Evolutionary conservation across 2,329 filamentous ascomycete genomes (phyloP).

Genomic region (Cordyceps cateniannulata): DNA sequence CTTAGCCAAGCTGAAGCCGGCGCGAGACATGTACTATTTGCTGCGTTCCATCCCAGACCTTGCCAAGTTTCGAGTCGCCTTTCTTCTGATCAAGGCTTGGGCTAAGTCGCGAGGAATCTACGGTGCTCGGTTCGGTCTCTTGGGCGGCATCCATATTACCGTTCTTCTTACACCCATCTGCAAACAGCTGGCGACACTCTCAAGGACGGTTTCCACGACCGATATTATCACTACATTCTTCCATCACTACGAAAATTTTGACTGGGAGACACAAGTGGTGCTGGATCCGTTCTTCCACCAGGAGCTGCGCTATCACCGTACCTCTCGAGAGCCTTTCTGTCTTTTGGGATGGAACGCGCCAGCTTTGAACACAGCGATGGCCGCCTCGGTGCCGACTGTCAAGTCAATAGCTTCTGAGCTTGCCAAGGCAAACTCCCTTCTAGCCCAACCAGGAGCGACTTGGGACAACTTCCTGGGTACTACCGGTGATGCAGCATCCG

Average conservation of each 20-base stretch:
- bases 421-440: constrained; percentile 33
- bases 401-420: constrained; percentile 47
- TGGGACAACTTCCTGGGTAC: constrained; percentile 39
- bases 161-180: constrained; percentile 54
- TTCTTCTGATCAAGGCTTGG: constrained; percentile 57
- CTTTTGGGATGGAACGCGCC: constrained; percentile 58
- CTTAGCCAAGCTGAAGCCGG: constrained; percentile 57
- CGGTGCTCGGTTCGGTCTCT: constrained; percentile 56
- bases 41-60: constrained; percentile 53
- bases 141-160: constrained; percentile 59
- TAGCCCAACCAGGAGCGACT: constrained; percentile 29
- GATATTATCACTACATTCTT: constrained; percentile 57
- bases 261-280: constrained; percentile 49
- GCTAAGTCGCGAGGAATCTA: constrained; percentile 57
- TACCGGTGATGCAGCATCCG: constrained; percentile 12
- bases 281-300: constrained; percentile 56
- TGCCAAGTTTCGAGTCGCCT: constrained; percentile 49
- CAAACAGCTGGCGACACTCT: constrained; percentile 42
- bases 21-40: constrained; percentile 56
- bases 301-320: constrained; percentile 45
- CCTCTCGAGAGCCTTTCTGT: constrained; percentile 53
- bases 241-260: constrained; percentile 52
- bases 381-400: constrained; percentile 47
- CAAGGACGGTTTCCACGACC: constrained; percentile 33
- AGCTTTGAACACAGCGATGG: constrained; percentile 51